Conservation (phyloP, 768 basidiomycete genomes). For the Tulasnella sp. region DNA sequence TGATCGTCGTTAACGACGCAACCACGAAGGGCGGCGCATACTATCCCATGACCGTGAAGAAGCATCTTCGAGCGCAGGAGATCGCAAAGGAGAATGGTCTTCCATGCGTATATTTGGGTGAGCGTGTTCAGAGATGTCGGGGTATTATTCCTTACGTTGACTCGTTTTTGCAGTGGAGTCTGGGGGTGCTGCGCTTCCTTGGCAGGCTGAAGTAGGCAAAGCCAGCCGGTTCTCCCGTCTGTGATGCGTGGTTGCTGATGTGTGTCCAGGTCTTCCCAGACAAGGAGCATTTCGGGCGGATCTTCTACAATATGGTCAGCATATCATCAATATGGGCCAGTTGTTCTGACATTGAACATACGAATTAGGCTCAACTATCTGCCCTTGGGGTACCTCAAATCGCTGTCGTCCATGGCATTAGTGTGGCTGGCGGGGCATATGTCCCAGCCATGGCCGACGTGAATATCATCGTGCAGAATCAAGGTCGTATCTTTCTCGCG, state of each 20-base stretch:
- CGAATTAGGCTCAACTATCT: conserved; percentile 80
- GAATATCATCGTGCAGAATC: conserved; percentile 80
- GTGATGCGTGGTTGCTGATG: neutral
- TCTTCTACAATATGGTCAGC: conserved; percentile 91
- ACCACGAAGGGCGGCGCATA: conserved; percentile 91
- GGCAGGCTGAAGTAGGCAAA: conserved; percentile 64
- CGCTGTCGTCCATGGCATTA: conserved; percentile 87
- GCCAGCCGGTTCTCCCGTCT: neutral
- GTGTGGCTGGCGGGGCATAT: conserved; percentile 89
- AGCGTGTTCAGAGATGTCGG: too few relatives aligned
- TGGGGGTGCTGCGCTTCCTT: conserved; percentile 83
- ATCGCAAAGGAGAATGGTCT: conserved; percentile 83
- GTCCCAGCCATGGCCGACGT: conserved; percentile 96
- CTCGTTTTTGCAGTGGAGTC: conserved; percentile 57
- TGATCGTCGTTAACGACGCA: conserved; percentile 88
- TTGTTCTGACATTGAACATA: too few relatives aligned
- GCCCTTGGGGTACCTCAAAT: conserved; percentile 85
- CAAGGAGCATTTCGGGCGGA: conserved; percentile 89
- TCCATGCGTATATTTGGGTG: conserved; percentile 88
- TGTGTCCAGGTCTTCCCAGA: conserved; percentile 67
- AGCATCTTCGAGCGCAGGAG: conserved; percentile 88
- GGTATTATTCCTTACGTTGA: neutral
- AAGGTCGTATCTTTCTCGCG: conserved; percentile 88
- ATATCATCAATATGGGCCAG: too few relatives aligned
- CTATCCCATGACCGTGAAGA: conserved; percentile 89